phyloP scores from a whole-genome alignment of 331 rosid genomes.

The Pyrus hybrid region DNA sequence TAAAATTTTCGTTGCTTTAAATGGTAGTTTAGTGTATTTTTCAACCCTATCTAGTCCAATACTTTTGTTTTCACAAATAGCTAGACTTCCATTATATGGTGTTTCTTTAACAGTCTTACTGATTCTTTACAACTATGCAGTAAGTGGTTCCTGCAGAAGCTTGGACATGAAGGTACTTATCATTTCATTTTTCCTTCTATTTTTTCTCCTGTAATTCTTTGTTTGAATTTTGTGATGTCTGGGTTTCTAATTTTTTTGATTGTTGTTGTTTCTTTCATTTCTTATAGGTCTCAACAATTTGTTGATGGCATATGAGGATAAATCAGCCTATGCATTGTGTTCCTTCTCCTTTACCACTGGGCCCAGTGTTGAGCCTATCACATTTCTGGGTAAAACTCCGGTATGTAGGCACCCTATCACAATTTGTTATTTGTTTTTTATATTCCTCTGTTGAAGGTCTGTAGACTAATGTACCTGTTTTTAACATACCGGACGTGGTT shows the following conservation, averaged over 20 bases:
- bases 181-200: not conserved
- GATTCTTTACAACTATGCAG: constrained; percentile 38
- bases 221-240: not conserved
- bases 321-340: constrained; percentile 88
- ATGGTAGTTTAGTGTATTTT: not conserved
- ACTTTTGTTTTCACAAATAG: not conserved
- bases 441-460: not conserved
- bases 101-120: not conserved
- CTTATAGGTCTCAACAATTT: constrained; percentile 82
- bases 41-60: not conserved
- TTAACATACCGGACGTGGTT: not conserved
- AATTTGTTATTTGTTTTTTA: not conserved
- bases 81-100: not conserved
- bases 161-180: constrained; percentile 74
- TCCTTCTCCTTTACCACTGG: constrained; percentile 68
- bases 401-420: constrained; percentile 30
- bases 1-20: not conserved
- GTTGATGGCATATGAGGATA: constrained; percentile 86
- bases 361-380: constrained; percentile 59
- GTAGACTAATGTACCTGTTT: not conserved
- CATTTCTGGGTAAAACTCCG: constrained; percentile 80
- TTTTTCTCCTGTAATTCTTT: not conserved
- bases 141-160: constrained; percentile 98
- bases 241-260: not conserved
- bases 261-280: not conserved